Percentiles rank a stretch among this genome's conserved stretches.
Evolutionary conservation across 2,329 filamentous ascomycete species (phyloP).

Genomic region (Neonectria magnoliae): DNA sequence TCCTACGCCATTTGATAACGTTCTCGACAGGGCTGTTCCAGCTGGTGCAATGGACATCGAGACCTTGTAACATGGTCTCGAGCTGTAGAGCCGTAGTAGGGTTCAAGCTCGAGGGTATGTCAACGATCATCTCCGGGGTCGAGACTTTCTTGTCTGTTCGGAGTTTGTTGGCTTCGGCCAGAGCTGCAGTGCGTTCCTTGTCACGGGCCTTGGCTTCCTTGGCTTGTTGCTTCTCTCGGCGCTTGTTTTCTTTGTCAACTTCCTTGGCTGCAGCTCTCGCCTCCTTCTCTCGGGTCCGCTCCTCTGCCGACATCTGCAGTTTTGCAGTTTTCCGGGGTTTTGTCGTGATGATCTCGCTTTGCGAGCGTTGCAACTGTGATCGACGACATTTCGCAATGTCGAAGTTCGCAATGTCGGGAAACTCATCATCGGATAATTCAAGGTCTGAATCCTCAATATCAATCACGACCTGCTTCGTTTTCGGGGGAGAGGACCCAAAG

Average conservation of each 20-base stretch:
- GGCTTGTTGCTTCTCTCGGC: conserved; percentile 65
- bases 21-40: conserved; percentile 60
- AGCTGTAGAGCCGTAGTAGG: conserved; percentile 57
- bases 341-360: conserved; percentile 43
- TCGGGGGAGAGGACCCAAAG: conserved; percentile 33
- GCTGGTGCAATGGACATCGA: conserved; percentile 58
- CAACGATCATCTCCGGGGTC: conserved; percentile 80
- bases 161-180: conserved; percentile 78
- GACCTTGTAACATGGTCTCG: conserved; percentile 59
- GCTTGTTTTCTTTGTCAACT: conserved; percentile 64
- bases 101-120: conserved; percentile 69
- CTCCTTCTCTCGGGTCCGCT: conserved; percentile 53
- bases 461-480: conserved; percentile 43
- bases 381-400: conserved; percentile 46
- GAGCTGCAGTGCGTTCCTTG: conserved; percentile 71
- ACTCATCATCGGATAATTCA: conserved; percentile 54
- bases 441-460: conserved; percentile 50
- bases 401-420: conserved; percentile 59
- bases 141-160: conserved; percentile 79
- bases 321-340: conserved; percentile 32
- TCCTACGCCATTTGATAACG: conserved; percentile 75
- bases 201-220: conserved; percentile 71
- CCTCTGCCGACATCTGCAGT: conserved; percentile 46
- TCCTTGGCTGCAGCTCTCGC: conserved; percentile 61
- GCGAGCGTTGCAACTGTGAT: conserved; percentile 43